Evolutionary conservation across 176 grass and related monocot species (phyloP), one percentile per base, ranked within the genome.

Genomic region (Cenchrus purpureus): DNA sequence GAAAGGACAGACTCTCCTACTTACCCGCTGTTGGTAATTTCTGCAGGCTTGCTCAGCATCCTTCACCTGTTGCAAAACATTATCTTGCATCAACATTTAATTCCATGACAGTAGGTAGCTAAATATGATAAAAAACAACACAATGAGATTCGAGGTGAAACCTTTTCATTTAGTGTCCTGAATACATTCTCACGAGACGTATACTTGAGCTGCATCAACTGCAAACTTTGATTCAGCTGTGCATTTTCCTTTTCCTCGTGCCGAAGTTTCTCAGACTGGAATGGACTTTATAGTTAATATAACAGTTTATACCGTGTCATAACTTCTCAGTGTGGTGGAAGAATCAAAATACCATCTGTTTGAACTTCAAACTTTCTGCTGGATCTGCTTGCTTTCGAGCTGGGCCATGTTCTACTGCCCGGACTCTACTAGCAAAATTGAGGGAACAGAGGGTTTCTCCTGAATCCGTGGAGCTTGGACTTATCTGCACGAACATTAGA

Each of bases 401-500:
- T 78, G 97, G 97, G 19, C 91, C 94, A 84, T 96, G 76, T 71
- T 99, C 97, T 79, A 99, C 86, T 55, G 94, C 85, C 29, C 97
- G 68, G 71, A 99, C 97, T 60, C 97, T 87, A 82, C 91, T 94
- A 76, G 97, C 97, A 91, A 96, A 99, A 46, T 94, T 99, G 29
- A 99, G 79, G 6, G 97, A 96, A 68, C 88, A 94, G 15, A 93
- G 75, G 37, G 97, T 96, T 89, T 99, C 97, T 60, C 88, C 97
- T 19, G 91, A 81, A 86, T 99, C 97, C 55, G 88, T 76, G 22
- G 97, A 96, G 57, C 91, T 96, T 77, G 97, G 94, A 58, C 97
- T 99, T 68, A 99, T 92, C 80, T 99, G 97, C 71, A 94, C 90
- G 25, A 99, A 94, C 97, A 99, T 99, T n/a, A 99, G 90, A 0